Evolutionary conservation across 2,329 filamentous ascomycete genomes (phyloP).

Genomic region (Fusarium sp.): DNA sequence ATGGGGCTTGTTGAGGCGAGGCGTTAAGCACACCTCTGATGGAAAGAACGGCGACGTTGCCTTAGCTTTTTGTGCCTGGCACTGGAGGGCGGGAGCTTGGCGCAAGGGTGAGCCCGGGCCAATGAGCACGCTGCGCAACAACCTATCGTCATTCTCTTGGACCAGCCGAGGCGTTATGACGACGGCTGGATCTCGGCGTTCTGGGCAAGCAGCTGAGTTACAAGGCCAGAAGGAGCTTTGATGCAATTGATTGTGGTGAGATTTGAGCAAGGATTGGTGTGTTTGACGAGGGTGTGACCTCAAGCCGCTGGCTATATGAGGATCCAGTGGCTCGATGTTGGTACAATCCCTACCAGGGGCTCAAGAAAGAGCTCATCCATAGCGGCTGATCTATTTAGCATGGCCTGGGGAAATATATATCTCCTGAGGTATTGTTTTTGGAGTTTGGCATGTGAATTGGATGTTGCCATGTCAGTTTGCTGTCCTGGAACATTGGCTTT

Average conservation of each 20-base stretch:
- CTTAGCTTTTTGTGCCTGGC: conserved; percentile 38
- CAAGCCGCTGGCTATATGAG: not conserved
- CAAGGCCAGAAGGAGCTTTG: not conserved
- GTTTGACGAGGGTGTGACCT: conserved; percentile 14
- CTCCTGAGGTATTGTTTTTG: not conserved
- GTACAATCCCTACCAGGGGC: conserved; percentile 28
- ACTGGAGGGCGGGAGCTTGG: conserved; percentile 32
- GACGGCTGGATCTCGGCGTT: conserved; percentile 7
- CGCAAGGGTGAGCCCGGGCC: conserved; percentile 33
- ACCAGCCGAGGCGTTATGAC: conserved; percentile 14
- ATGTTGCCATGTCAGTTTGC: not conserved
- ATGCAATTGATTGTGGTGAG: conserved; percentile 18
- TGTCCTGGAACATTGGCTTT: not conserved
- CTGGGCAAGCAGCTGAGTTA: conserved; percentile 1
- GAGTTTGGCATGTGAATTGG: conserved; percentile 19
- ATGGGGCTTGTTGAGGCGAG: conserved; percentile 44
- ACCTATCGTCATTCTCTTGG: conserved; percentile 19
- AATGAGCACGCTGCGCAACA: conserved; percentile 29
- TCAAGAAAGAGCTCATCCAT: conserved; percentile 9
- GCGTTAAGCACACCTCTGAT: conserved; percentile 17
- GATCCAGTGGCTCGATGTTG: conserved; percentile 25
- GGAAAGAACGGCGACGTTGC: conserved; percentile 12
- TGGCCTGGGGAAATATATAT: conserved; percentile 6
- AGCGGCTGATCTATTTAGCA: not conserved
- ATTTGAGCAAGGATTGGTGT: conserved; percentile 14